phyloP scores from a whole-genome alignment of 2,329 filamentous ascomycete species.

The Westerdykella aurantiaca region DNA sequence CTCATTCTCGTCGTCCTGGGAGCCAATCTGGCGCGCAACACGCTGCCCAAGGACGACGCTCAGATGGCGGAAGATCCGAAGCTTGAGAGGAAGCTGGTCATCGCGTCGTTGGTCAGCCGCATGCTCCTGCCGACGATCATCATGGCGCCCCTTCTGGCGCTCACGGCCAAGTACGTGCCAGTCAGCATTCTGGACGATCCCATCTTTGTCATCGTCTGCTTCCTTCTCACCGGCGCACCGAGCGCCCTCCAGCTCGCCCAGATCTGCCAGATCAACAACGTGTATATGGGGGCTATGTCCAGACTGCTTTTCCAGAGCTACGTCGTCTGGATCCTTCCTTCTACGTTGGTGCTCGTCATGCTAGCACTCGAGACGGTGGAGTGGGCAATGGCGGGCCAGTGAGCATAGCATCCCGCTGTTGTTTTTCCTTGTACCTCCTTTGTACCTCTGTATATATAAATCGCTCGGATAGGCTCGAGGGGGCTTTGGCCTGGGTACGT shows the following conservation, averaged over 20 bases:
- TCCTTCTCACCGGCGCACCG: conserved; percentile 88
- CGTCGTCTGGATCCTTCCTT: conserved; percentile 94
- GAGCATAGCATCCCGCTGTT: neutral
- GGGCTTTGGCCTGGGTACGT: too few species aligned
- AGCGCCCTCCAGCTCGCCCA: conserved; percentile 92
- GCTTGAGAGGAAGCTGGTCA: conserved; percentile 68
- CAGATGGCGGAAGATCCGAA: conserved; percentile 64
- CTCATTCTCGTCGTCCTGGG: conserved; percentile 93
- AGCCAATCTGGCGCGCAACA: conserved; percentile 89
- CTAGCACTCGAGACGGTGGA: conserved; percentile 86
- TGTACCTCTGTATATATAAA: too few species aligned
- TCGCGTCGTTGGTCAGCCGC: conserved; percentile 77
- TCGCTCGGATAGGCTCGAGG: too few species aligned
- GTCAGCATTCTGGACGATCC: conserved; percentile 94
- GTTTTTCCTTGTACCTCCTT: neutral
- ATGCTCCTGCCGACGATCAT: conserved; percentile 89
- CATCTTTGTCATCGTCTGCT: conserved; percentile 97
- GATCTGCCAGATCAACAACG: conserved; percentile 96
- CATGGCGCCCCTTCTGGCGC: conserved; percentile 83
- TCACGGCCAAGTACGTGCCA: conserved; percentile 84
- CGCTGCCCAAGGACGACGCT: conserved; percentile 61
- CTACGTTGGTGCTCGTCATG: conserved; percentile 85
- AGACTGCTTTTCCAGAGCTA: conserved; percentile 93
- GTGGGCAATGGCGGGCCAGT: conserved; percentile 57
- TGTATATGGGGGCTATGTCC: conserved; percentile 93